Percentiles rank a stretch among this genome's conserved stretches.
Conservation (phyloP, 1,139 yeast species). For the Eremothecium coryli region DNA sequence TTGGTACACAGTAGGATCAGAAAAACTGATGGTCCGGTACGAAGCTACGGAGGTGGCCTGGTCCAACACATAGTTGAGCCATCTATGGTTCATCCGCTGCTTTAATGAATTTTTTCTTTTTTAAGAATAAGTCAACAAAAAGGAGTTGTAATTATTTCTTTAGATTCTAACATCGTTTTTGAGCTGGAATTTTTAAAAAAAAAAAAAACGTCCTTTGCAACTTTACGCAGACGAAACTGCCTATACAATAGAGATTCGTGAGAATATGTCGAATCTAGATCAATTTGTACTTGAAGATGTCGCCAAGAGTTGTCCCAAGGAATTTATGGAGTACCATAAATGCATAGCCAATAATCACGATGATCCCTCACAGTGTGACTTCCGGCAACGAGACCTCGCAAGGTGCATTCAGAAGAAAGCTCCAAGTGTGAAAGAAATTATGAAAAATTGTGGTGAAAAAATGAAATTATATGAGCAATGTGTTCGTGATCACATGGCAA, state of each 20-base stretch:
- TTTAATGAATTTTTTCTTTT: no score
- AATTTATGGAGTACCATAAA: constrained; percentile 30
- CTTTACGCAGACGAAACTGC: no score
- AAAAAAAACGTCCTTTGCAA: no score
- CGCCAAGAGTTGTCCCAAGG: constrained; percentile 31
- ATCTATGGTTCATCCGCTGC: constrained; percentile 4
- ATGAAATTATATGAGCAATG: constrained; percentile 28
- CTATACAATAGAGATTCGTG: no score
- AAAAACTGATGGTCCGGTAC: not conserved
- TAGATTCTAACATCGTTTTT: no score
- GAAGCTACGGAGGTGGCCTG: not conserved
- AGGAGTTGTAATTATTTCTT: no score
- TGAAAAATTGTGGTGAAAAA: constrained; percentile 23
- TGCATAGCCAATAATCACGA: constrained; percentile 29
- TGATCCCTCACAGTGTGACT: constrained; percentile 24
- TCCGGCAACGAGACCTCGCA: constrained; percentile 25
- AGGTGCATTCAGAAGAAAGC: constrained; percentile 27
- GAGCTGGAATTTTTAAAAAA: no score
- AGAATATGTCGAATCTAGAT: constrained; percentile 20
- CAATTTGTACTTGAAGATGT: constrained; percentile 25
- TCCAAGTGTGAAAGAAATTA: constrained; percentile 30
- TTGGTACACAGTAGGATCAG: constrained; percentile 3
- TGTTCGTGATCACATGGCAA: constrained; percentile 19
- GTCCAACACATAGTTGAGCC: constrained; percentile 4
- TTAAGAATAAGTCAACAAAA: no score